Percentiles rank a stretch among this genome's conserved stretches.
Conservation (phyloP, 2,329 filamentous ascomycete genomes). For the Fusarium duplospermum region DNA sequence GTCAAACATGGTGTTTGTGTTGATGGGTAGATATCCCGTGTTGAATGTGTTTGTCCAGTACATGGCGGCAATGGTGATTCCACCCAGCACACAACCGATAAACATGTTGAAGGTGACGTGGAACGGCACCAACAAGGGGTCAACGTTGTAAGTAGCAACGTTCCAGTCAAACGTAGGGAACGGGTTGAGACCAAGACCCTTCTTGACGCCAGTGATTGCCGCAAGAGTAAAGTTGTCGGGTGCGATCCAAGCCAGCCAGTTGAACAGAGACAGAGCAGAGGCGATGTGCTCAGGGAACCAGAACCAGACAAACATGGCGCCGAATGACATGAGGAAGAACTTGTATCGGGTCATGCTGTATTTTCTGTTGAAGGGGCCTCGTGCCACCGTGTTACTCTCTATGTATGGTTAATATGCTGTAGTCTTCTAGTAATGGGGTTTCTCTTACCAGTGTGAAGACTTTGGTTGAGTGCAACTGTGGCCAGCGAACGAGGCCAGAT, state of each 20-base stretch:
- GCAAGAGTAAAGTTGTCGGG: slow-evolving; percentile 56
- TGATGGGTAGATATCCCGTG: slow-evolving; percentile 61
- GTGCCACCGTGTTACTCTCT: slow-evolving; percentile 20
- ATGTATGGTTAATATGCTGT: fast-evolving
- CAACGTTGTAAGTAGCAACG: slow-evolving; percentile 33
- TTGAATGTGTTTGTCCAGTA: slow-evolving; percentile 58
- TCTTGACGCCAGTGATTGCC: slow-evolving; percentile 55
- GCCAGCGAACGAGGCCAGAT: slow-evolving; percentile 50
- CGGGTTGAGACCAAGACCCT: slow-evolving; percentile 60
- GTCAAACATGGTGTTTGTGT: slow-evolving; percentile 58
- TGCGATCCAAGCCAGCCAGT: slow-evolving; percentile 67
- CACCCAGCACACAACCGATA: slow-evolving; percentile 50
- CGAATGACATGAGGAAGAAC: slow-evolving; percentile 35
- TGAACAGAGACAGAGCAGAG: slow-evolving; percentile 53
- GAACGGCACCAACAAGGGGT: slow-evolving; percentile 50
- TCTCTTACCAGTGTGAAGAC: slow-evolving; percentile 29
- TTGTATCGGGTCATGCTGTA: slow-evolving; percentile 37
- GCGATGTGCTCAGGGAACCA: slow-evolving; percentile 40
- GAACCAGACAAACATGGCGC: slow-evolving; percentile 39
- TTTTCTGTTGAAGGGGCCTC: slow-evolving; percentile 30
- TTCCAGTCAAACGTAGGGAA: slow-evolving; percentile 65
- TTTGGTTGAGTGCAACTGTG: slow-evolving; percentile 37
- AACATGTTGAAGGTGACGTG: slow-evolving; percentile 53
- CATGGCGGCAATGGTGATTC: slow-evolving; percentile 55
- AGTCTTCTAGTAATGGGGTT: fast-evolving